Percentiles rank a stretch among this genome's conserved stretches.
These are phyloP conservation scores for Colletotrichum sp. DNA, from an alignment of 2,329 filamentous ascomycete genomes.

Conservation along the genomic window DNA sequence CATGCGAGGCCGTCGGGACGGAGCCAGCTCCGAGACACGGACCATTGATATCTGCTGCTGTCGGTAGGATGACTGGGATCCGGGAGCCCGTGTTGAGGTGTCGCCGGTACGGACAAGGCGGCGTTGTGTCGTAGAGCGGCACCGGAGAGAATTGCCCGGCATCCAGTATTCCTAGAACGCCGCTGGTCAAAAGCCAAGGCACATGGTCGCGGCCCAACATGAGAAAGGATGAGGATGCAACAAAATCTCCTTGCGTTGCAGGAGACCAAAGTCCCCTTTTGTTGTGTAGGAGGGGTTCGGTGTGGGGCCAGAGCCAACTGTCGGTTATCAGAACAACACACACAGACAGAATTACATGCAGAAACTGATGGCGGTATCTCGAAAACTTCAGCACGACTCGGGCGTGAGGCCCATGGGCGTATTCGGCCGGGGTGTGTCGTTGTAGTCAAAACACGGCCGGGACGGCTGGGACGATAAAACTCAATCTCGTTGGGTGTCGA, in stretches of 20 bases:
- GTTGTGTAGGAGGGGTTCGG: neutral
- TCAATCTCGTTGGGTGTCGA: constrained; percentile 14
- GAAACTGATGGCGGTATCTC: neutral
- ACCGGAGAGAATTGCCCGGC: neutral
- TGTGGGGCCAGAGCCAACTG: neutral
- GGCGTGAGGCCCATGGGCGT: neutral
- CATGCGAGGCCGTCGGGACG: neutral
- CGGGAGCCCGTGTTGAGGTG: neutral
- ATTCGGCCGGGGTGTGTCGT: neutral
- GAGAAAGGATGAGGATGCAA: neutral
- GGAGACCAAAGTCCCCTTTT: neutral
- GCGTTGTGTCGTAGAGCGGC: neutral
- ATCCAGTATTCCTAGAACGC: neutral
- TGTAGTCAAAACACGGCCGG: neutral
- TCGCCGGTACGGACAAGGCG: neutral
- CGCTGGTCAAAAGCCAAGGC: neutral
- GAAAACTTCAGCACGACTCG: constrained; percentile 11
- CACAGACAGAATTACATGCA: neutral
- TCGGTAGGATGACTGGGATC: neutral
- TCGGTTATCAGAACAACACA: neutral
- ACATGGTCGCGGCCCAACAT: neutral
- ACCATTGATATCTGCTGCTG: neutral
- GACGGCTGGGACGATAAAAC: constrained; percentile 1
- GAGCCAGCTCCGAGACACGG: neutral
- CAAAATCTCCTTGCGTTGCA: neutral